Conservation (phyloP, 2,329 filamentous ascomycete species). For the Pseudogymnoascus sp. region DNA sequence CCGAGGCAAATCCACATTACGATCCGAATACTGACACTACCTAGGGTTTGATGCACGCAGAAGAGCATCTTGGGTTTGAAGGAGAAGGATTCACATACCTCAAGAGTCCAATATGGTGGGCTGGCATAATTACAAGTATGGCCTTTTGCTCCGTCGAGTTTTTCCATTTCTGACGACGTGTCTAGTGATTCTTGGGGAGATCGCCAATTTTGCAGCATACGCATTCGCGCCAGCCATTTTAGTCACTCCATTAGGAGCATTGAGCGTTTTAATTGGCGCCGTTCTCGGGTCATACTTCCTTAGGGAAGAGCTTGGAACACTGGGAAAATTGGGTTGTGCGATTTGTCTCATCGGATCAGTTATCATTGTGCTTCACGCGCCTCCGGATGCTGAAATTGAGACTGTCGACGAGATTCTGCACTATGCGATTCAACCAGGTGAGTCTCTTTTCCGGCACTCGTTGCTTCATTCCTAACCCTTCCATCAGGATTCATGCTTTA, state of each 20-base stretch:
- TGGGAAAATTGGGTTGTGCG: conserved; percentile 92
- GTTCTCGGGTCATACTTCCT: conserved; percentile 93
- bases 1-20: background rate
- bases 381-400: conserved; percentile 82
- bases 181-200: conserved; percentile 81
- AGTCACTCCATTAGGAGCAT: conserved; percentile 86
- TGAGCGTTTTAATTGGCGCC: conserved; percentile 91
- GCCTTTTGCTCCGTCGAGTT: conserved; percentile 14
- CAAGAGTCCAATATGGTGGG: conserved; percentile 96
- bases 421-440: conserved; percentile 88
- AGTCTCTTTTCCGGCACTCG: conserved; percentile 21
- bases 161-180: conserved; percentile 21
- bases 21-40: conserved; percentile 15
- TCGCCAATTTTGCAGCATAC: conserved; percentile 97
- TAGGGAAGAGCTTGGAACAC: conserved; percentile 76
- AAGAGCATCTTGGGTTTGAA: conserved; percentile 88
- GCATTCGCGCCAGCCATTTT: conserved; percentile 98
- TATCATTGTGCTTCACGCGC: conserved; percentile 95
- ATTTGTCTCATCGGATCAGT: conserved; percentile 94
- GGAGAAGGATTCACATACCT: conserved; percentile 94
- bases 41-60: conserved; percentile 82
- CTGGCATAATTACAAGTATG: conserved; percentile 81
- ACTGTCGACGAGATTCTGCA: conserved; percentile 87
- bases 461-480: background rate
- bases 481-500: conserved; percentile 81